Conservation (phyloP, 495 filamentous ascomycete genomes). For the Hypomontagnella monticulosa region DNA sequence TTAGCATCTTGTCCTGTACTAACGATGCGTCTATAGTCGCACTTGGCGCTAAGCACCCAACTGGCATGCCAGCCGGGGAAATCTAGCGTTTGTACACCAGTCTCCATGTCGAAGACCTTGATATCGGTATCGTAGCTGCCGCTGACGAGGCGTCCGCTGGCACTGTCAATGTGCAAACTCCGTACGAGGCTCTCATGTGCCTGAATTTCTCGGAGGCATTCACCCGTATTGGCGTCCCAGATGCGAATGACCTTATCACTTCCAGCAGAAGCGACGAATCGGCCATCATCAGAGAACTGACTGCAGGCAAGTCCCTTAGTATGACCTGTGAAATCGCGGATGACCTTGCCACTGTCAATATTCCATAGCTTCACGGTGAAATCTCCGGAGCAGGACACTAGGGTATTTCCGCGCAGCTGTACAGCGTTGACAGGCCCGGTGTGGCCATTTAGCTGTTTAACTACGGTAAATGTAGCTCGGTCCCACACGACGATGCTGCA, state of each 20-base stretch:
- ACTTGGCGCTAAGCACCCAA: constrained; percentile 96
- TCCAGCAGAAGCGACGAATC: constrained; percentile 88
- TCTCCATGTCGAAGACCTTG: constrained; percentile 87
- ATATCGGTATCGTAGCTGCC: constrained; percentile 94
- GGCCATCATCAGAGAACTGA: constrained; percentile 91
- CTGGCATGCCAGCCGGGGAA: constrained; percentile 92
- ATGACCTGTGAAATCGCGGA: constrained; percentile 87
- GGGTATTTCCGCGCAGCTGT: constrained; percentile 87
- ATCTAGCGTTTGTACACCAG: constrained; percentile 74
- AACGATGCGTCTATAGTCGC: constrained; percentile 91
- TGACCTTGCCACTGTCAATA: constrained; percentile 79
- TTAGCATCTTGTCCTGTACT: constrained; percentile 93
- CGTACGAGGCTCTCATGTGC: constrained; percentile 86
- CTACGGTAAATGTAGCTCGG: constrained; percentile 73
- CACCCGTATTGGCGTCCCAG: constrained; percentile 90
- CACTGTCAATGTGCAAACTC: constrained; percentile 84
- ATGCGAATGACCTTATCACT: constrained; percentile 94
- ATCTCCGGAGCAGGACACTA: constrained; percentile 93
- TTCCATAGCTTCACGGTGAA: constrained; percentile 95
- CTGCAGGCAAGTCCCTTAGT: constrained; percentile 93
- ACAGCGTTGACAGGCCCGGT: constrained; percentile 94
- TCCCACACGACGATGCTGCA: constrained; percentile 93
- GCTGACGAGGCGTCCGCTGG: constrained; percentile 83
- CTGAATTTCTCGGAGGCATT: constrained; percentile 76
- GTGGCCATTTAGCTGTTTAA: constrained; percentile 83